A percentile compares a stretch with the other conserved stretches of the same genome.
Evolutionary conservation across 1,139 yeast species (phyloP).

Genomic region (Candida sojae): DNA sequence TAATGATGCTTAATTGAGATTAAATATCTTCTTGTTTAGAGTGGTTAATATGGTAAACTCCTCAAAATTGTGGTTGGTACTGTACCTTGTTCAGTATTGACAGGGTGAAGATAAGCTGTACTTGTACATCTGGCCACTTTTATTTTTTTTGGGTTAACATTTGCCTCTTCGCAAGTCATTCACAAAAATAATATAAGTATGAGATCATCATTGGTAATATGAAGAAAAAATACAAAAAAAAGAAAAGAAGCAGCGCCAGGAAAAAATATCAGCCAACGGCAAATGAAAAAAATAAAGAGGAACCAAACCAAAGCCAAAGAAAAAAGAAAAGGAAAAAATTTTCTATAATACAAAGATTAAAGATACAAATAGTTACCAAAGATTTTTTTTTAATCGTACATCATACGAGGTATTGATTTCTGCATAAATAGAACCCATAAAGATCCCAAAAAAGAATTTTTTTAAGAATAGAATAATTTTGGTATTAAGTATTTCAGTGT

Average conservation of each 20-base stretch:
- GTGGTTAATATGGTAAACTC: no score
- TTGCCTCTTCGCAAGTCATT: neutral
- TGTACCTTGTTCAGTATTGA: no score
- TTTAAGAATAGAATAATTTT: no score
- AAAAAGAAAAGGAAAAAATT: neutral
- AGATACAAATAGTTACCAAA: constrained; percentile 1
- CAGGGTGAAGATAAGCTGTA: no score
- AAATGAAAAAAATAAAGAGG: neutral
- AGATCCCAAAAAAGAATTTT: neutral
- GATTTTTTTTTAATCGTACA: constrained; percentile 1
- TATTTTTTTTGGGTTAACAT: neutral
- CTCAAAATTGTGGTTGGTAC: no score
- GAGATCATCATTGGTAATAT: neutral
- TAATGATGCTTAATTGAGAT: no score
- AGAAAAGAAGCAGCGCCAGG: neutral
- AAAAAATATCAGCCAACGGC: neutral
- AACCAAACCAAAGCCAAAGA: neutral
- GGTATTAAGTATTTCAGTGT: no score
- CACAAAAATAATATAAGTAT: neutral
- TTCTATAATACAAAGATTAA: neutral
- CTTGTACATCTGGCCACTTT: neutral
- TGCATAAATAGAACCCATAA: constrained; percentile 2
- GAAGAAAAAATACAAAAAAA: neutral
- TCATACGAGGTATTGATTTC: neutral
- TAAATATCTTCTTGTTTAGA: no score